Percentiles rank a stretch among this genome's conserved stretches.
phyloP scores from a whole-genome alignment of 2,329 filamentous ascomycete species.

The Claviceps monticola region DNA sequence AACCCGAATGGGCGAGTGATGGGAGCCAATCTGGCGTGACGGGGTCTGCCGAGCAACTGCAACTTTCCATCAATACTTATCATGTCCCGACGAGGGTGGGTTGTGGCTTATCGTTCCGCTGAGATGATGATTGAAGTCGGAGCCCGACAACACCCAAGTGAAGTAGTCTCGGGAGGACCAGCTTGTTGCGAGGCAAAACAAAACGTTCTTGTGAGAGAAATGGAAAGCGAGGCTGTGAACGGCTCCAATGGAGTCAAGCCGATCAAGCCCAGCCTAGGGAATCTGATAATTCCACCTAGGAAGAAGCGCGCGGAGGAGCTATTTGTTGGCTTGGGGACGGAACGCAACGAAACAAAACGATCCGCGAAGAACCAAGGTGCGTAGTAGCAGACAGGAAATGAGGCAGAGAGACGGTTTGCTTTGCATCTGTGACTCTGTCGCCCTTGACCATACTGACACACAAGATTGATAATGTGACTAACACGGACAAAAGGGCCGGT shows the following conservation, averaged over 20 bases:
- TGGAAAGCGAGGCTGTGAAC: neutral
- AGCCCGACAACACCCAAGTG: neutral
- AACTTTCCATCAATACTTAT: neutral
- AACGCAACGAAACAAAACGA: neutral
- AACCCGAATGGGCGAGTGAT: neutral
- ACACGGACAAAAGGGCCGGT: neutral
- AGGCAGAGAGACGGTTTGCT: neutral
- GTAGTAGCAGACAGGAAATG: neutral
- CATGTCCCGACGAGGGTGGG: neutral
- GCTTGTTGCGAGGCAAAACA: neutral
- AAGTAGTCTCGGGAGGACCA: neutral
- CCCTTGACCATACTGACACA: neutral
- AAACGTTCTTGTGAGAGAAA: neutral
- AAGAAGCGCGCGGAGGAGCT: neutral
- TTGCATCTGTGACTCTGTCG: neutral
- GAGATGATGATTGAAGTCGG: neutral
- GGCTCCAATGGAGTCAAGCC: neutral
- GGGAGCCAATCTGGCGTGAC: neutral
- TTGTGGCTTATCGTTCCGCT: neutral
- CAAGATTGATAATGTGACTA: neutral
- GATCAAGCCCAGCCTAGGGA: neutral
- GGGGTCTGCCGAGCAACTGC: neutral
- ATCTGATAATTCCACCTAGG: neutral
- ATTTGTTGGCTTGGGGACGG: neutral
- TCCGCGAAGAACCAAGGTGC: neutral